Evolutionary conservation across 257 asterid genomes (phyloP), one percentile per base, ranked within the genome.

Genomic region (Datura wrightii): DNA sequence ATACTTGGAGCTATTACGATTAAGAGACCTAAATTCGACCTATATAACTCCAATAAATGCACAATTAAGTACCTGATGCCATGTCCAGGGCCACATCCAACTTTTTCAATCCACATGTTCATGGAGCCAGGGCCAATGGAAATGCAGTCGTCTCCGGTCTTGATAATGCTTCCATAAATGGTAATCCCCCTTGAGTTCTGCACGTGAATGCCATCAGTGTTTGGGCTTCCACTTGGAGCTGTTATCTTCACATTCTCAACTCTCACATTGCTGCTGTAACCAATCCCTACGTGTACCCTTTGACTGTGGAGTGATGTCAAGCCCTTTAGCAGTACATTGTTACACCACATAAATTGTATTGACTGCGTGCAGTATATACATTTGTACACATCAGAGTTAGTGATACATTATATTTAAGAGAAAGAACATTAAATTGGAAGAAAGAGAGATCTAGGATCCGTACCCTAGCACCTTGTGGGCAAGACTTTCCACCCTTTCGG

Each of bases 11-110:
- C 31, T 24, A 24, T 24, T 24, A 24, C 31, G 31, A 24, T 24
- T 24, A 24, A 24, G 31, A 24, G 31, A 24, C 31, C 31, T 24
- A 24, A 24, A 24, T 24, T 24, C n/a, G n/a, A n/a, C n/a, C n/a
- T n/a, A n/a, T n/a, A n/a, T n/a, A n/a, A n/a, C n/a, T n/a, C 31
- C 31, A 24, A 24, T 24, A 24, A 0, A 24, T 24, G 31, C 31
- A 24, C 31, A 24, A 24, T 24, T 37, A 50, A 14, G 5, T 82
- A 92, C 97, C 98, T 94, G 74, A 94, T 92, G 39, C 98, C 97
- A 31, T 94, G 98, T 9, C 98, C 96, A 1, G 97, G 98, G 66
- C 98, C 97, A 55, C 98, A 94, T 3, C 89, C 95, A 44, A 94
- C 84, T 10, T 82, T 18, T 10, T 90, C 90, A 14, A 94, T 88